Conservation (phyloP, 2,329 filamentous ascomycete genomes). For the Didymella keratinophila region DNA sequence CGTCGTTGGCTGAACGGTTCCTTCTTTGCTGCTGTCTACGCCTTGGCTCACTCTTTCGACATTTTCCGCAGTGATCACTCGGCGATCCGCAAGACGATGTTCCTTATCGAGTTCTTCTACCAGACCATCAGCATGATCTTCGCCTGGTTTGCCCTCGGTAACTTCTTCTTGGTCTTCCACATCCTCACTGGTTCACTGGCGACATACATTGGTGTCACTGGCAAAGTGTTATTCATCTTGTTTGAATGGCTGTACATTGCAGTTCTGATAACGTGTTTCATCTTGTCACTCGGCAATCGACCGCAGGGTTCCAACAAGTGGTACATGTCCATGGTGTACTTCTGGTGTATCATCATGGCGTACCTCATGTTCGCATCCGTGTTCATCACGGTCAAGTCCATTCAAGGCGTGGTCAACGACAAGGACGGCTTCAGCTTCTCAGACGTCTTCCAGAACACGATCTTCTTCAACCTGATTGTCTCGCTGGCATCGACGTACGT, state of each 20-base stretch:
- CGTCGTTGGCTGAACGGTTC: conserved; percentile 97
- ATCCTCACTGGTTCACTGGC: conserved; percentile 91
- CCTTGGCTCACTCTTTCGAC: conserved; percentile 93
- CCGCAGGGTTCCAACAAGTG: conserved; percentile 92
- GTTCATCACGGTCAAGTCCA: conserved; percentile 89
- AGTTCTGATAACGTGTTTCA: conserved; percentile 92
- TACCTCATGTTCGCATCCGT: conserved; percentile 92
- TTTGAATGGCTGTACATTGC: conserved; percentile 97
- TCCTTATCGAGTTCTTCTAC: conserved; percentile 92
- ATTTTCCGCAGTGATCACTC: conserved; percentile 95
- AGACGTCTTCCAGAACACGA: conserved; percentile 81
- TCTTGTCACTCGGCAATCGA: conserved; percentile 91
- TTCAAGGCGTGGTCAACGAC: conserved; percentile 71
- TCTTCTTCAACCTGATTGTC: conserved; percentile 93
- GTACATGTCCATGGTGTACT: conserved; percentile 97
- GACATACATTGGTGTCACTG: conserved; percentile 76
- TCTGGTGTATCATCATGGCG: conserved; percentile 96
- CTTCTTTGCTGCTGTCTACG: conserved; percentile 97
- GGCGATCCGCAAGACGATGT: conserved; percentile 83
- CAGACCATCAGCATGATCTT: conserved; percentile 97
- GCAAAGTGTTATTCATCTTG: conserved; percentile 82
- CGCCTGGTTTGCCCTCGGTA: conserved; percentile 97
- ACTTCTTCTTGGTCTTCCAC: conserved; percentile 99
- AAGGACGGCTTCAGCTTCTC: conserved; percentile 72
- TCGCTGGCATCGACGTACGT: conserved; percentile 92